Evolutionary conservation across 352 stramenopile species (phyloP).

Genomic region (Pythium grandisporangium): DNA sequence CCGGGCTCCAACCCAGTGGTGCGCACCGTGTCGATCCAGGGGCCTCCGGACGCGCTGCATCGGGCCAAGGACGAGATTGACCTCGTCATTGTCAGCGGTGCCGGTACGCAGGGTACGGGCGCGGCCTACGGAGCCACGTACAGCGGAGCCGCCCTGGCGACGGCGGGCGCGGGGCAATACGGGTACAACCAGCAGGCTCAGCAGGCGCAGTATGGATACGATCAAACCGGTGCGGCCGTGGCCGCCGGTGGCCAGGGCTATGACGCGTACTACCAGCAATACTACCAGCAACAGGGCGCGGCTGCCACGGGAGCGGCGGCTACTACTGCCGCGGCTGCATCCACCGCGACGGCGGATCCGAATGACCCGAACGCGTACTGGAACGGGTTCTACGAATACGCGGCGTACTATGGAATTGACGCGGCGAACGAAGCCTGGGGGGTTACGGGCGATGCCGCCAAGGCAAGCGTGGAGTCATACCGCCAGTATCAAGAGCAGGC

Average conservation of each 20-base stretch:
- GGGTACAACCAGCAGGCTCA: constrained; percentile 54
- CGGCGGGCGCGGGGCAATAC: constrained; percentile 13
- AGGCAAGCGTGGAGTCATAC: constrained; percentile 61
- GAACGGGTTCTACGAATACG: constrained; percentile 87
- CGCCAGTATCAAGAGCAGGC: constrained; percentile 61
- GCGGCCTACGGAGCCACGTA: constrained; percentile 13
- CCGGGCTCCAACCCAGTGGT: constrained; percentile 80
- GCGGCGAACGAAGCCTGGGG: constrained; percentile 80
- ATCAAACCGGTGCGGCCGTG: too few species aligned
- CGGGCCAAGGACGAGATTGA: constrained; percentile 77
- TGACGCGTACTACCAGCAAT: constrained; percentile 70
- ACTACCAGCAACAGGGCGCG: constrained; percentile 43
- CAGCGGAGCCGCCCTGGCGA: constrained; percentile 19
- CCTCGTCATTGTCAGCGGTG: constrained; percentile 65
- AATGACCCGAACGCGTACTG: constrained; percentile 86
- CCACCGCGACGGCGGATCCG: constrained; percentile 38
- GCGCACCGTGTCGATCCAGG: constrained; percentile 78
- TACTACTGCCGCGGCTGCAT: constrained; percentile 6
- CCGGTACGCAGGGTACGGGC: constrained; percentile 30
- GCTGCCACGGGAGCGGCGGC: constrained; percentile 12
- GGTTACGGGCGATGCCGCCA: constrained; percentile 61
- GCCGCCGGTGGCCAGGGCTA: constrained; percentile 46
- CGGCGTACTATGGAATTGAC: constrained; percentile 82
- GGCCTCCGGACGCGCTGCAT: constrained; percentile 40
- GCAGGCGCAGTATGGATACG: constrained; percentile 37